phyloP scores from a whole-genome alignment of 768 basidiomycete genomes.

The Mycena epipterygia region DNA sequence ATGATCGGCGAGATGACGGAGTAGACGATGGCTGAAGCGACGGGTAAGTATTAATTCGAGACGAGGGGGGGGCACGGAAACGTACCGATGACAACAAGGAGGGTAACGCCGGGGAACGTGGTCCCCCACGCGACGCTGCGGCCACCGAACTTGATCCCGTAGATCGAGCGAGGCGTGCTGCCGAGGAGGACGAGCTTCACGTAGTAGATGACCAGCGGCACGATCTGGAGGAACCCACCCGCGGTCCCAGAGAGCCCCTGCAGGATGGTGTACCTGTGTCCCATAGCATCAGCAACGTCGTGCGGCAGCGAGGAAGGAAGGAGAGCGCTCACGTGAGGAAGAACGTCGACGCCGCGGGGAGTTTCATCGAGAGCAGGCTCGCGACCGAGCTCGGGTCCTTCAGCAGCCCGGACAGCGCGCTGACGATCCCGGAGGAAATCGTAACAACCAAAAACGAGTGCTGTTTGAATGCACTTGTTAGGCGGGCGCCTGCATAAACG shows the following conservation, averaged over 20 bases:
- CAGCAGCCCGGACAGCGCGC: conserved; percentile 73
- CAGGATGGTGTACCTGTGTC: conserved; percentile 77
- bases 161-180: conserved; percentile 89
- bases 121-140: conserved; percentile 83
- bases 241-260: conserved; percentile 87
- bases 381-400: conserved; percentile 81
- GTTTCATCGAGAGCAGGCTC: conserved; percentile 76
- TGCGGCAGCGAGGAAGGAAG: background rate
- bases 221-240: conserved; percentile 84
- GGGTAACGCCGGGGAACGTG: conserved; percentile 77
- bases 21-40: conserved; percentile 74
- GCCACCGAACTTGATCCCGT: conserved; percentile 83
- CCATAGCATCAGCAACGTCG: background rate
- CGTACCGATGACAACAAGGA: conserved; percentile 87
- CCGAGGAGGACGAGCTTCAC: conserved; percentile 91
- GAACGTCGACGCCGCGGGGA: conserved; percentile 90
- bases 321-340: conserved; percentile 83
- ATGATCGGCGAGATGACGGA: conserved; percentile 93
- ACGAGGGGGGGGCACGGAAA: conserved; percentile 19
- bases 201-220: conserved; percentile 86
- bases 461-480: conserved; percentile 52
- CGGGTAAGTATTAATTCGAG: background rate
- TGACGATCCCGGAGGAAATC: conserved; percentile 84
- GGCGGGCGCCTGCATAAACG: background rate
- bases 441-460: conserved; percentile 96